phyloP scores from a whole-genome alignment of 805 yeast species.

The Kodamaea hsintzibuensis region DNA sequence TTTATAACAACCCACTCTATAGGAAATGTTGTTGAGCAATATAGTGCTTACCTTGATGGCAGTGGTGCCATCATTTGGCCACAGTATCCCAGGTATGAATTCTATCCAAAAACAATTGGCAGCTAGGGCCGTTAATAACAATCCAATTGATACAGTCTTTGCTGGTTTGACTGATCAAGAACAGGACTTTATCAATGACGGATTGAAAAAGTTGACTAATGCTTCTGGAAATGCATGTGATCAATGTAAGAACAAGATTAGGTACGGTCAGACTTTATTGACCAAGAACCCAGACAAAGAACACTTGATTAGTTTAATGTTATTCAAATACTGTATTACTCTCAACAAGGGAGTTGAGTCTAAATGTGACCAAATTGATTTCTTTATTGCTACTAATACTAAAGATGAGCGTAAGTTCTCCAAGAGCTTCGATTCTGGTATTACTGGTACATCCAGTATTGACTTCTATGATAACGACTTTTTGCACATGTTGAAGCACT shows the following conservation, averaged over 20 bases:
- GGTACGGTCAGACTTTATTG: conserved; percentile 28
- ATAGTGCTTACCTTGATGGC: background rate
- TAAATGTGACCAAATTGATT: conserved; percentile 37
- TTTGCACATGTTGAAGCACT: conserved; percentile 34
- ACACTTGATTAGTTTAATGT: conserved; percentile 36
- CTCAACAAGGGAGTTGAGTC: conserved; percentile 28
- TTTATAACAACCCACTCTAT: background rate
- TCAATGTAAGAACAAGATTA: conserved; percentile 36
- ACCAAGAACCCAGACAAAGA: conserved; percentile 31
- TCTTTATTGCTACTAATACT: conserved; percentile 36
- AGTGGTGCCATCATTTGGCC: conserved; percentile 13
- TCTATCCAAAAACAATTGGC: conserved; percentile 23
- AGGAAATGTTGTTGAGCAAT: background rate
- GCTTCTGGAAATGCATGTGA: conserved; percentile 37
- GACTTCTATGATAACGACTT: conserved; percentile 42
- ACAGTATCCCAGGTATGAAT: conserved; percentile 27
- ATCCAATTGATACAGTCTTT: conserved; percentile 28
- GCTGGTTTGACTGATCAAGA: conserved; percentile 24
- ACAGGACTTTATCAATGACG: conserved; percentile 28
- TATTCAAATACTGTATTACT: conserved; percentile 36
- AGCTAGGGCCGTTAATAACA: conserved; percentile 20
- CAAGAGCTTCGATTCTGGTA: conserved; percentile 22
- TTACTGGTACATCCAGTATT: conserved; percentile 26
- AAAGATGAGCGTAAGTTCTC: conserved; percentile 12
- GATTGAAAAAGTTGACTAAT: conserved; percentile 27